These are phyloP conservation scores for Backusella tuberculispora DNA, from an alignment of 192 early-diverging fungal species.

Conservation along the genomic window DNA sequence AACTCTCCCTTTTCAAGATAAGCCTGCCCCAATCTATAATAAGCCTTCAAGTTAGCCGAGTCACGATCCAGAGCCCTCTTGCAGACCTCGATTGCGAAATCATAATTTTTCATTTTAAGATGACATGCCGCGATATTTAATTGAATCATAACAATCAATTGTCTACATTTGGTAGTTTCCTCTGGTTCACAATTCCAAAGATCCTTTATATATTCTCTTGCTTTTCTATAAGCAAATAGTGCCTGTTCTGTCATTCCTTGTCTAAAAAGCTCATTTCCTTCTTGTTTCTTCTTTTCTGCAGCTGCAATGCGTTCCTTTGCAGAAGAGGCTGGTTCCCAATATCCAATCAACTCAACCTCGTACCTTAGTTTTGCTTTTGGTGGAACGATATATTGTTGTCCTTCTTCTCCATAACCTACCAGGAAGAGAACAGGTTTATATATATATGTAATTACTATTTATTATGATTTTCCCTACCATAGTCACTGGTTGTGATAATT, in stretches of 20 bases:
- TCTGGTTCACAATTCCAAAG: slow-evolving; percentile 30
- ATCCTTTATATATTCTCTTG: slow-evolving; percentile 35
- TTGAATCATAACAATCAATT: slow-evolving; percentile 25
- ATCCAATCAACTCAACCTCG: slow-evolving; percentile 46
- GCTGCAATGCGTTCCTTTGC: slow-evolving; percentile 39
- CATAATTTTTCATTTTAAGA: slow-evolving; percentile 16
- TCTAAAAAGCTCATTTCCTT: slow-evolving; percentile 46
- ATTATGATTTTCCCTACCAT: slow-evolving; percentile 30
- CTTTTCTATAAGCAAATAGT: slow-evolving; percentile 41
- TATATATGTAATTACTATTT: neutral
- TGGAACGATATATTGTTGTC: slow-evolving; percentile 43
- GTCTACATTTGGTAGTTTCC: slow-evolving; percentile 23
- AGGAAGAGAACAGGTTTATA: no score
- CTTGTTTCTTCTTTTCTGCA: slow-evolving; percentile 45
- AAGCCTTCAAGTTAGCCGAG: slow-evolving; percentile 42
- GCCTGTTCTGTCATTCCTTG: slow-evolving; percentile 35
- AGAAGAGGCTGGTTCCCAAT: slow-evolving; percentile 42
- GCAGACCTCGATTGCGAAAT: slow-evolving; percentile 37
- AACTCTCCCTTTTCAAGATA: slow-evolving; percentile 49
- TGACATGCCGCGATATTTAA: slow-evolving; percentile 39
- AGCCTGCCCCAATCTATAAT: slow-evolving; percentile 49
- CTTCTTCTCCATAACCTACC: slow-evolving; percentile 43
- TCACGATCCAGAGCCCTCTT: slow-evolving; percentile 37
- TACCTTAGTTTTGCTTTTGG: slow-evolving; percentile 45
- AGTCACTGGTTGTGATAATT: slow-evolving; percentile 42